Percentiles rank a stretch among this genome's conserved stretches.
Conservation (phyloP, 768 basidiomycete genomes). For the Cyclocybe aegerita region DNA sequence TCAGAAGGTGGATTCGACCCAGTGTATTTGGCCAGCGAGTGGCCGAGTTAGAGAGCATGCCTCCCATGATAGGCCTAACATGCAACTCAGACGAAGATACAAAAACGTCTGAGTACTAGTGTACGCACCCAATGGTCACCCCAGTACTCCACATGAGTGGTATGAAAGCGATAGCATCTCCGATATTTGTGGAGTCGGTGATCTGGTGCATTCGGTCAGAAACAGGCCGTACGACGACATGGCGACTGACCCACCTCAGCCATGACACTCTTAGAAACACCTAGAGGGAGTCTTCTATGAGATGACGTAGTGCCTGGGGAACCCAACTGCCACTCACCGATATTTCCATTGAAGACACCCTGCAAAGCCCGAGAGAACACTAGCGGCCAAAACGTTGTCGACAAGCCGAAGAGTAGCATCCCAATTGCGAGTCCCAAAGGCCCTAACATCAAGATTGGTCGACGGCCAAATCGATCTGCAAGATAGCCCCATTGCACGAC, state of each 20-base stretch:
- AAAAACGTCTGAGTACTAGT: neutral
- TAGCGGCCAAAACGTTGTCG: constrained; percentile 35
- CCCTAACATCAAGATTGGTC: constrained; percentile 42
- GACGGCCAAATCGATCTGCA: constrained; percentile 42
- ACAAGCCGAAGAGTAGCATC: constrained; percentile 42
- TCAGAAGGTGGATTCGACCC: constrained; percentile 38
- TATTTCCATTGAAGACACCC: constrained; percentile 40
- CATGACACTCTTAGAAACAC: constrained; percentile 44
- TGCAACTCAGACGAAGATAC: neutral
- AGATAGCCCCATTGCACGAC: constrained; percentile 45
- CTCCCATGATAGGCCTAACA: constrained; percentile 59
- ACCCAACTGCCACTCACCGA: constrained; percentile 6
- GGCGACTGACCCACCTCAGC: constrained; percentile 34
- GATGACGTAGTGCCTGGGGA: neutral
- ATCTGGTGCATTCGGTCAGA: constrained; percentile 2
- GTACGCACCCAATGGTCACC: constrained; percentile 28
- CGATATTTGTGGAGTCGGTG: constrained; percentile 30
- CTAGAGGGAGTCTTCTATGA: constrained; percentile 15
- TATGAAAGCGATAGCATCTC: constrained; percentile 34
- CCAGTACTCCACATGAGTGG: constrained; percentile 36
- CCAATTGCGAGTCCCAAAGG: constrained; percentile 38
- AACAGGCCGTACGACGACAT: neutral
- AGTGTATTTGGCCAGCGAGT: constrained; percentile 56
- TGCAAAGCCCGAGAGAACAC: constrained; percentile 29
- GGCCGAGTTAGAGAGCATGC: constrained; percentile 58